Evolutionary conservation across 176 grass and related monocot species (phyloP), one percentile per base, ranked within the genome.

Genomic region (Lolium perenne): DNA sequence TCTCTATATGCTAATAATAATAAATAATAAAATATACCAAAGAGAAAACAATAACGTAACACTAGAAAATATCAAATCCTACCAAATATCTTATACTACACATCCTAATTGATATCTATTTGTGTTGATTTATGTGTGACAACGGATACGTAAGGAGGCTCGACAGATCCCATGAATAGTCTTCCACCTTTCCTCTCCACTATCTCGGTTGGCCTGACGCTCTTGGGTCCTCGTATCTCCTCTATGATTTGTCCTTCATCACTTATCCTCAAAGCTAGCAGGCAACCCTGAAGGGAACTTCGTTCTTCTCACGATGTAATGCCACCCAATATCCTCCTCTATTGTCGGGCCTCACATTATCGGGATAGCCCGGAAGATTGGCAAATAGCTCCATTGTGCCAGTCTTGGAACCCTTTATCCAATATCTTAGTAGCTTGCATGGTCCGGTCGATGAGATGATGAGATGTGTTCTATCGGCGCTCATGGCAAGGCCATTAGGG

Each of bases 311-410:
- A 46, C 69, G 69, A 40, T 72, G 69, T 72, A 72, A 40, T 7
- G 69, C 69, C 69, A 72, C 69, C 69, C 69, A 72, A 3, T 72
- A 72, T 14, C 69, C 41, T 47, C 69, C 69, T 72, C 10, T 72
- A 40, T 72, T 72, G 69, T 72, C 41, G 4, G 40, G 69, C 41
- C 69, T 72, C 41, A 72, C 69, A 72, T 72, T 72, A 38, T 72
- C 69, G 5, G 69, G 69, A 22, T 72, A 72, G 10, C 69, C 69
- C 0, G 69, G 41, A 21, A 72, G 69, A 20, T 72, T 18, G 2
- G 41, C 69, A 1, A 72, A 72, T 10, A 47, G 20, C 41, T 72
- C 41, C 8, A 47, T 22, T 0, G 41, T 72, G 20, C 69, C 69
- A 1, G 41, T 40, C 5, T 43, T 43, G 41, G 41, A 5, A 0